Base-by-base conservation (phyloP, 2,329 filamentous ascomycete genomes). In the Arthrobotrys pseudoclavata region DNA sequence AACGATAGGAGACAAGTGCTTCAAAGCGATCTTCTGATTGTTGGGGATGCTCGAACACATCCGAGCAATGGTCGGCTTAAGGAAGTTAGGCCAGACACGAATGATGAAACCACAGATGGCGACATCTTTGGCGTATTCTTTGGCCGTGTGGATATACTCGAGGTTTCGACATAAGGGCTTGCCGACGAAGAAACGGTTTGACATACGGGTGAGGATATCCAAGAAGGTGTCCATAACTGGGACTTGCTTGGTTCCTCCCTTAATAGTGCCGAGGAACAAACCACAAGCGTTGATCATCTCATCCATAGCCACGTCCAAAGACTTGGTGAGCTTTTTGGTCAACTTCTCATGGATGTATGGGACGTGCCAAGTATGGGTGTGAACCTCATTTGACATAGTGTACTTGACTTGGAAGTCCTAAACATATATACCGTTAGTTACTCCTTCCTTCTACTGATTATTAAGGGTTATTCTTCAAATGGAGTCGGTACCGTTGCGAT, bases 381-480 rank as follows among this genome's bases (percentile, higher is more conserved):
- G 62, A 9, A 79, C 75, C 22, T 62, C 55, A 37, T 60, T 69
- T 26, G 75, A 74, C 69, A 79, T 79, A 2, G 75, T 79, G 34
- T 79, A 79, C 13, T 37, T 50, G 40, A 79, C 69, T 66, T 79
- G 75, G 45, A 79, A 79, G 29, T 79, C 75, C 75, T 79, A 53
- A 20, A 57, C 7, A 50, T 22, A 50, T 22, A 13, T 47, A n/a
- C 26, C 3, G n/a, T 60, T 60, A 60, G 20, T 5, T 50, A 13
- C 12, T 15, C 18, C 13, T 13, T 37, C 26, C 9, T 1, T 15
- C 20, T 34, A n/a, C 18, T 31, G 15, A 26, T 5, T 4, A 20
- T 12, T 47, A 18, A 31, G 29, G 4, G 34, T 34, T 31, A 50
- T 37, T 37, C 34, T 15, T 12, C 12, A 40, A 1, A 40, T 40